Conservation (phyloP, 768 basidiomycete genomes). For the Udeniomyces megalosporus region DNA sequence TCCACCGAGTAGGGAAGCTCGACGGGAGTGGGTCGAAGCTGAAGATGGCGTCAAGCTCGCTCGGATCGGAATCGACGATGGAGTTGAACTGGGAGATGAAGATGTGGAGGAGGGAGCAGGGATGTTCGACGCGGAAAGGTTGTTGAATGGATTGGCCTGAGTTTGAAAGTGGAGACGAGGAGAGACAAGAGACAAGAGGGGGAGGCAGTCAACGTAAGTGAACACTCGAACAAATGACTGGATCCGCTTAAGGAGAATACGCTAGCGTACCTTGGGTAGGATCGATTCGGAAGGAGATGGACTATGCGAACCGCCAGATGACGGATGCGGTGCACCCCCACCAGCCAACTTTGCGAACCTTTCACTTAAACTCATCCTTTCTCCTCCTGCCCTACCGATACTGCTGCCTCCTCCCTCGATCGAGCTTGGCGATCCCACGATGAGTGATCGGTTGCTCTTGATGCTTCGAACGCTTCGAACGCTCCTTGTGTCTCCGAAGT, state of each 20-base stretch:
- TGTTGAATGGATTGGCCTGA: constrained; percentile 26
- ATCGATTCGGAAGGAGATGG: constrained; percentile 20
- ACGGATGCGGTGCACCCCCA: constrained; percentile 29
- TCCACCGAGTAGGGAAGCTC: constrained; percentile 6
- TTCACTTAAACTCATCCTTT: constrained; percentile 61
- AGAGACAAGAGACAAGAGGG: constrained; percentile 31
- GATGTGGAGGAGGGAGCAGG: background rate
- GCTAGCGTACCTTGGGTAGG: too few species aligned
- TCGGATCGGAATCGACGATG: background rate
- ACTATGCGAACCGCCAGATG: background rate
- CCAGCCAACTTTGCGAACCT: constrained; percentile 52
- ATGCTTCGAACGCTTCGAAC: constrained; percentile 39
- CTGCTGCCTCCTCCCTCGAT: constrained; percentile 23
- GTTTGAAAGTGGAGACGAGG: constrained; percentile 29
- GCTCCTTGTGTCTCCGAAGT: too few species aligned
- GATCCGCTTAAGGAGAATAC: constrained; percentile 26
- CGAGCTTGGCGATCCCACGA: constrained; percentile 12
- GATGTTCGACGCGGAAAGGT: background rate
- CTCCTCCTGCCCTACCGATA: too few species aligned
- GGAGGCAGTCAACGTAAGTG: background rate
- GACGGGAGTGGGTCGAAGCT: constrained; percentile 4
- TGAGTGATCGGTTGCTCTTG: background rate
- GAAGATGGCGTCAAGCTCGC: background rate
- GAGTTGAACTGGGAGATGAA: background rate
- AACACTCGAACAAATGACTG: too few species aligned